phyloP scores from a whole-genome alignment of 371 early-diverging fungal species.

The Mucor ambiguus region DNA sequence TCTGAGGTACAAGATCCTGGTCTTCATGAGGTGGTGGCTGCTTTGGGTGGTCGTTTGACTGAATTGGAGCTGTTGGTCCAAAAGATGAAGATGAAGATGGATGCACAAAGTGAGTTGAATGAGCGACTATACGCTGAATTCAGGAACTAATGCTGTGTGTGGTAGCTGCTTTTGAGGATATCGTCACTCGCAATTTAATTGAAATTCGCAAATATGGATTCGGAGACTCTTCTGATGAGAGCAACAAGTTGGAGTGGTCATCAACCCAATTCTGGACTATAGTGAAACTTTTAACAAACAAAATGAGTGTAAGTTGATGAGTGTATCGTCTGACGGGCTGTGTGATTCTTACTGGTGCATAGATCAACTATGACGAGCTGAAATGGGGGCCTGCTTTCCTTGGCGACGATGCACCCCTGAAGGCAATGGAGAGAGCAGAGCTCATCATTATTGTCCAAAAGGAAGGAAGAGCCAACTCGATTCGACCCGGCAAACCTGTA shows the following conservation, averaged over 20 bases:
- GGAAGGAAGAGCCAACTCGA: constrained; percentile 78
- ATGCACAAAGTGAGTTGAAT: constrained; percentile 50
- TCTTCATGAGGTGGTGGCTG: constrained; percentile 58
- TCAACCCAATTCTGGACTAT: constrained; percentile 81
- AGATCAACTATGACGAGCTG: constrained; percentile 78
- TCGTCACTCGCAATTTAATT: constrained; percentile 73
- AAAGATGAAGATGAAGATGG: constrained; percentile 79
- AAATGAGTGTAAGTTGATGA: constrained; percentile 52
- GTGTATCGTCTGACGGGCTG: not conserved
- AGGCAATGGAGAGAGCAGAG: constrained; percentile 87
- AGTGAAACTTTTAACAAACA: constrained; percentile 58
- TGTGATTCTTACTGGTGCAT: not conserved
- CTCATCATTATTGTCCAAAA: constrained; percentile 74
- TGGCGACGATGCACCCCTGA: constrained; percentile 74
- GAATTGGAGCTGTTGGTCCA: constrained; percentile 87
- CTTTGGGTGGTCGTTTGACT: constrained; percentile 88
- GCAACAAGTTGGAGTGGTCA: constrained; percentile 61
- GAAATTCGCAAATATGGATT: constrained; percentile 88
- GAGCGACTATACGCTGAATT: not conserved
- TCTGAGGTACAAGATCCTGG: constrained; percentile 47
- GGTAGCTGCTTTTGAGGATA: constrained; percentile 81
- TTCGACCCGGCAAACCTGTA: constrained; percentile 85
- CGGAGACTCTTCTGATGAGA: constrained; percentile 62
- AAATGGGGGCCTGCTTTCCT: constrained; percentile 79
- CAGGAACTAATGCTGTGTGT: not conserved